Base-by-base conservation (phyloP, 2,329 filamentous ascomycete species). In the Phyllosticta citriasiana region DNA sequence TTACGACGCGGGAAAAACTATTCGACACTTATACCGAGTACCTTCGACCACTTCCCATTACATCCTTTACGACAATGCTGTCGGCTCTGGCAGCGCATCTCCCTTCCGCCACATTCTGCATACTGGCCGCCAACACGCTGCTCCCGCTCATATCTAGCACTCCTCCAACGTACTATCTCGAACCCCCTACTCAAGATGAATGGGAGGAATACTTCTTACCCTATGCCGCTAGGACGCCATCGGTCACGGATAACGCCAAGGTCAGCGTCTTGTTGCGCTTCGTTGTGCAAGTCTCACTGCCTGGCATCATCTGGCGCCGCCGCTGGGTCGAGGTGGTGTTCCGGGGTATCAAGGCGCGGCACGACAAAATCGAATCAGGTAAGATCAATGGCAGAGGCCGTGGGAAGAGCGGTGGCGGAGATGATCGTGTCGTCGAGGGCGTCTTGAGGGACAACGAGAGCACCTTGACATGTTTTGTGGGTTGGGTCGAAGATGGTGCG, bases 1-100 rank as follows among this genome's bases (percentile, higher is more conserved):
- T 81, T 61, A 74, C 86, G 1, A 74, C 77, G 35, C 71, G 82
- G 6, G 74, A 79, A 14, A 79, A 81, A 47, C 78, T 89, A 19
- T 86, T 86, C 68, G 80, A 84, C 65, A 77, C 80, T 40, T 81
- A 84, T 65, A 79, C 82, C 35, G 79, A 82, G 57, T 77, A 78
- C 60, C 72, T 88, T 40, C 81, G 82, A 63, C 77, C 79, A n/a
- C 74, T 87, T 1, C 82, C 86, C 0, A 74, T 87, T 1, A 72
- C 79, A 1, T 71, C 81, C 22, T 88, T 88, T 66, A 73, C 79
- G 5, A 74, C 82, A 1, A 80, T 88, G 65, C 69, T 84, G 5
- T 47, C 40, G 2, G 40, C 40, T n/a, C 40, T 47, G 40, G 40
- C 40, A n/a, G 40, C 75, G 78, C 64, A 73, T 78, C 59, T 73